Evolutionary conservation across 768 basidiomycete species (phyloP), one percentile per base, ranked within the genome.

Genomic region (Udeniomyces megalosporus): DNA sequence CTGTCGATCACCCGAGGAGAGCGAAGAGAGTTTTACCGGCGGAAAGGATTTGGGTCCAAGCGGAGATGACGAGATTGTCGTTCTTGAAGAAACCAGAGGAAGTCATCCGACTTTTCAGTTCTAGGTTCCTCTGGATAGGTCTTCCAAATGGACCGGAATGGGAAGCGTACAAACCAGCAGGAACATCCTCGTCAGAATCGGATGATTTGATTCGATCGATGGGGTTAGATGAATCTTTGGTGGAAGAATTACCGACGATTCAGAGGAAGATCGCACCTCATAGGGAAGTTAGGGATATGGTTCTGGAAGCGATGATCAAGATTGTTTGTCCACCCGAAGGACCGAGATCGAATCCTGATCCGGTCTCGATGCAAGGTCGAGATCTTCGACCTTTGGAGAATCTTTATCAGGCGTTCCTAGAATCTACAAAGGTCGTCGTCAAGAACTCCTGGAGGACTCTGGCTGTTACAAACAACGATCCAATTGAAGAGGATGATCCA

Each of bases 111-210:
- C 50, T 60, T 7, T 60, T 34, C 26, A 35, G 45, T 8, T 29
- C 45, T 15, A 12, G 58, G 26, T 60, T 50, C 34, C 32, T 50
- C 24, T 60, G 58, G 58, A 26, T 60, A n/a, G 58, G 58, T 24
- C 48, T 60, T 12, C 58, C 58, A 14, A 60, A 47, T 8, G 42
- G 35, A 4, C 49, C 48, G 22, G 22, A 49, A 44, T 60, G 58
- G 58, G 47, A 49, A 12, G 35, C 22, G 48, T 60, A 49, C 31
- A 38, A 32, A 26, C 22, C 4, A 17, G 24, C 42, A 1, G 35
- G 38, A 26, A 46, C 55, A n/a, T 42, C 22, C 12, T 26, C 55
- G 53, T 38, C 35, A 32, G 53, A 55, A 26, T 34, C 35, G 14
- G 53, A 38, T 3, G 53, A 38, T 10, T 26, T 59, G 46, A 34